phyloP scores from a whole-genome alignment of 2,329 filamentous ascomycete genomes.

The Fusarium ambrosium region DNA sequence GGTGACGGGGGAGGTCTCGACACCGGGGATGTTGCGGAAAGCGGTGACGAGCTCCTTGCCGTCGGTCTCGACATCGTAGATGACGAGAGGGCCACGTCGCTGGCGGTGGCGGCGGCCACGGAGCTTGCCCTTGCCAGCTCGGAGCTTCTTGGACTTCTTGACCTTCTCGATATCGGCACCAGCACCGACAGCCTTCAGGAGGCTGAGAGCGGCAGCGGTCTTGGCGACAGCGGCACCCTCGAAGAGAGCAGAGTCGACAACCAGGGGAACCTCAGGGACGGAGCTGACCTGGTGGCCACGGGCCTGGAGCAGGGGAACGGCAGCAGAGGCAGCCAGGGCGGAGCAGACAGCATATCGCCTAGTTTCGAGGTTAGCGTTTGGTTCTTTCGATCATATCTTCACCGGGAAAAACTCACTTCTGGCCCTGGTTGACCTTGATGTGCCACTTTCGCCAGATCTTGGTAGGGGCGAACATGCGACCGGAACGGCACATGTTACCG shows the following conservation, averaged over 20 bases:
- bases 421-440: slow-evolving; percentile 99
- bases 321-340: slow-evolving; percentile 95
- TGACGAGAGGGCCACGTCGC: slow-evolving; percentile 96
- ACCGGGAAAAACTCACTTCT: slow-evolving; percentile 76
- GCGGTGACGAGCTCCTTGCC: slow-evolving; percentile 93
- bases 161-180: slow-evolving; percentile 94
- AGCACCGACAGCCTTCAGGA: slow-evolving; percentile 93
- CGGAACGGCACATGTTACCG: slow-evolving; percentile 99
- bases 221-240: slow-evolving; percentile 83
- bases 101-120: slow-evolving; percentile 96
- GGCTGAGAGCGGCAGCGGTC: slow-evolving; percentile 87
- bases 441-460: slow-evolving; percentile 99
- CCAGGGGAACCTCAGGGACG: slow-evolving; percentile 96
- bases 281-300: slow-evolving; percentile 95
- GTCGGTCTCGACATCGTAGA: slow-evolving; percentile 96
- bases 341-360: slow-evolving; percentile 98
- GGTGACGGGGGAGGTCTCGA: slow-evolving; percentile 95
- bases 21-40: slow-evolving; percentile 99
- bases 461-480: slow-evolving; percentile 99
- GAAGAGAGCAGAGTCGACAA: slow-evolving; percentile 92
- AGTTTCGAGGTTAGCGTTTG: slow-evolving; percentile 43
- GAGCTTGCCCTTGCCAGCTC: slow-evolving; percentile 99
- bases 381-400: not conserved
- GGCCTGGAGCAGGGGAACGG: slow-evolving; percentile 93
- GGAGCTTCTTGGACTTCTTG: slow-evolving; percentile 95